Percentiles rank a stretch among this genome's conserved stretches.
Evolutionary conservation across 805 yeast species (phyloP).

Genomic region (Pichia insulana): DNA sequence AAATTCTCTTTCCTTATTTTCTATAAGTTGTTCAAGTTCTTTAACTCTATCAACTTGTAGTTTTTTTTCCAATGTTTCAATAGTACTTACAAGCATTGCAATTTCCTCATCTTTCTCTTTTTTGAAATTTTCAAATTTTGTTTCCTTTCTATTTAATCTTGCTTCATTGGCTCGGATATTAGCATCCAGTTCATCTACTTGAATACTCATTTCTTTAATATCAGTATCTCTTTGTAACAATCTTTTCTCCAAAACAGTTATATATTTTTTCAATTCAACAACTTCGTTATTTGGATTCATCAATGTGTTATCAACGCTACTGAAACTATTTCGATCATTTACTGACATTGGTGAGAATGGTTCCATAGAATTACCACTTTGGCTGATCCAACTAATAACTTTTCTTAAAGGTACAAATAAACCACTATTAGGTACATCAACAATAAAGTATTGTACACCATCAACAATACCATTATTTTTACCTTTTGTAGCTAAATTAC

Average conservation of each 20-base stretch:
- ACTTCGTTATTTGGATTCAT: not conserved
- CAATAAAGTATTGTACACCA: slow-evolving; percentile 62
- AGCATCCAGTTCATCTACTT: slow-evolving; percentile 42
- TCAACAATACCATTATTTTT: slow-evolving; percentile 80
- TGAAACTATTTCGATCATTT: not conserved
- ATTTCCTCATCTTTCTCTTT: slow-evolving; percentile 43
- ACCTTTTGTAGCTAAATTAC: slow-evolving; percentile 55
- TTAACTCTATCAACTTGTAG: slow-evolving; percentile 22
- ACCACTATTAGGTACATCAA: slow-evolving; percentile 59
- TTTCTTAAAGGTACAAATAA: slow-evolving; percentile 57
- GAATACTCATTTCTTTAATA: slow-evolving; percentile 38
- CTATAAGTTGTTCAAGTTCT: not conserved
- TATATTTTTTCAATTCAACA: slow-evolving; percentile 12
- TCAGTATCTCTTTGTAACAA: slow-evolving; percentile 37
- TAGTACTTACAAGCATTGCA: slow-evolving; percentile 49
- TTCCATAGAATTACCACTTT: not conserved
- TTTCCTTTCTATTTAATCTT: slow-evolving; percentile 37
- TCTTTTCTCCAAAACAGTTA: slow-evolving; percentile 20
- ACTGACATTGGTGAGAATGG: not conserved
- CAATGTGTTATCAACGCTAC: not conserved
- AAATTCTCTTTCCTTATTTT: not conserved
- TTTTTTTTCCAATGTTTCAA: slow-evolving; percentile 45
- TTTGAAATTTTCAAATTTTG: slow-evolving; percentile 38
- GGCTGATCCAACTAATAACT: slow-evolving; percentile 14
- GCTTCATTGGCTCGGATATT: slow-evolving; percentile 38